Conservation (phyloP, 768 basidiomycete genomes). For the Pulveroboletus sp. region DNA sequence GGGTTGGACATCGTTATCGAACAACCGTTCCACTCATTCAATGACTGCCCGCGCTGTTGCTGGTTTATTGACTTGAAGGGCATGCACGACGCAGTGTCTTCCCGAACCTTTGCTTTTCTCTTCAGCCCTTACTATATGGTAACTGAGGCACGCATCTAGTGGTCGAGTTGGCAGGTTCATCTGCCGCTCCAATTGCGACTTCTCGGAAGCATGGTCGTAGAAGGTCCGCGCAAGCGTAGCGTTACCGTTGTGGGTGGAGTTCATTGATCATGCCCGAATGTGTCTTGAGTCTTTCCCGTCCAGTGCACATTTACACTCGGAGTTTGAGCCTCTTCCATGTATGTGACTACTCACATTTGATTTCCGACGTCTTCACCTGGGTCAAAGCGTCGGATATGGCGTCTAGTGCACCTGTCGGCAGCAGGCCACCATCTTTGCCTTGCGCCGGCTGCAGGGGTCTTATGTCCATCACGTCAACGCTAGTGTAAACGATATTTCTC, state of each 20-base stretch:
- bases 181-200: not conserved
- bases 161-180: too few relatives aligned
- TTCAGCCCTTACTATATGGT: too few relatives aligned
- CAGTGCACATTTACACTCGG: too few relatives aligned
- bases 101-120: too few relatives aligned
- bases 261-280: too few relatives aligned
- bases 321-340: too few relatives aligned
- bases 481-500: slow-evolving; percentile 39
- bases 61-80: not conserved
- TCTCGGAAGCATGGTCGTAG: not conserved
- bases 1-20: not conserved
- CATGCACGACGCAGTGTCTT: too few relatives aligned
- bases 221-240: not conserved
- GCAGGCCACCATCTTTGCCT: not conserved
- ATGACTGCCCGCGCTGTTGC: too few relatives aligned
- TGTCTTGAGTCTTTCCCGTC: too few relatives aligned
- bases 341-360: slow-evolving; percentile 1
- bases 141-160: too few relatives aligned
- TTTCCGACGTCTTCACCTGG: slow-evolving; percentile 18
- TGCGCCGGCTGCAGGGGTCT: slow-evolving; percentile 34
- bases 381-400: slow-evolving; percentile 45
- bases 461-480: slow-evolving; percentile 34
- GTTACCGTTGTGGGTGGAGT: too few relatives aligned
- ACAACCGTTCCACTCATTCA: not conserved
- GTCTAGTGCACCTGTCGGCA: slow-evolving; percentile 35